phyloP scores from a whole-genome alignment of 768 basidiomycete species.

The Hericium erinaceus region DNA sequence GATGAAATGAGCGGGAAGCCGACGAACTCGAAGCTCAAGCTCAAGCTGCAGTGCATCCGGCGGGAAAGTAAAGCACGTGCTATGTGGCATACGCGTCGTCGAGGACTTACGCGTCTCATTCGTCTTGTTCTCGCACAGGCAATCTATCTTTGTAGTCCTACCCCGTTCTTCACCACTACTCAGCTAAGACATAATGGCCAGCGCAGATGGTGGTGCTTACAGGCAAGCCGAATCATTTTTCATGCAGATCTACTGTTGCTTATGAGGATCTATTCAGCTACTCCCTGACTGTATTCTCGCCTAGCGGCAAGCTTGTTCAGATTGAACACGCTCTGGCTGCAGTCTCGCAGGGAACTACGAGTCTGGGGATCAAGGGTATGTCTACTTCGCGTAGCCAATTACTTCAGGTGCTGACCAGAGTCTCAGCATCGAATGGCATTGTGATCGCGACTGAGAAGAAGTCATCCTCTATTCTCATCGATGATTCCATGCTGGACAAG shows the following conservation, averaged over 20 bases:
- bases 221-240: constrained; percentile 17
- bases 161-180: not conserved
- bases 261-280: constrained; percentile 45
- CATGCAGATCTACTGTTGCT: not conserved
- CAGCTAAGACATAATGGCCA: constrained; percentile 46
- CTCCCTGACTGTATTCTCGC: constrained; percentile 98
- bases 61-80: not conserved
- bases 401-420: too few relatives aligned
- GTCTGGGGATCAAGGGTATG: constrained; percentile 95
- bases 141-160: not conserved
- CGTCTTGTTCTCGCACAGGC: not conserved
- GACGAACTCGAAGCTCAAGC: too few relatives aligned
- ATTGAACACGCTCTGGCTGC: constrained; percentile 99
- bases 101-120: constrained; percentile 9
- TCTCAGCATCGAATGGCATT: constrained; percentile 91
- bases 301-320: constrained; percentile 97
- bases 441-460: constrained; percentile 99
- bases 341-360: constrained; percentile 90
- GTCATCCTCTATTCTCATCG: constrained; percentile 92
- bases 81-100: not conserved
- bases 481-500: constrained; percentile 97
- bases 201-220: constrained; percentile 46
- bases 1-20: too few relatives aligned
- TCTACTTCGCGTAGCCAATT: not conserved
- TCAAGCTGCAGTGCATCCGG: too few relatives aligned